Evolutionary conservation across 2,329 filamentous ascomycete species (phyloP).

Genomic region (Myriosclerotinia scirpicola): DNA sequence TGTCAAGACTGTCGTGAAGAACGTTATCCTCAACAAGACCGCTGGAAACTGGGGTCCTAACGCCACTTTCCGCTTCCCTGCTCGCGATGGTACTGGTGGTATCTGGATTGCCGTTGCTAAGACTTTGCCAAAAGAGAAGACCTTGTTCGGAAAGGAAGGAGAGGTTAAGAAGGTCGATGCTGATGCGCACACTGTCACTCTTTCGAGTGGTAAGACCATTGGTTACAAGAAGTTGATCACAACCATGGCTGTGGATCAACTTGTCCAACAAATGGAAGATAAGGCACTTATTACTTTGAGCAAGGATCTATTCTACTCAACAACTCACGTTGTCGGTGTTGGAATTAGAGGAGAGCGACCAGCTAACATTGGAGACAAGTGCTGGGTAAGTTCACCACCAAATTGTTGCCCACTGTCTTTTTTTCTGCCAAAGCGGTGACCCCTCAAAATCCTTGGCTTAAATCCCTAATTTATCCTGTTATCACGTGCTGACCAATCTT

Average conservation of each 20-base stretch:
- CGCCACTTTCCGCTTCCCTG: slow-evolving; percentile 97
- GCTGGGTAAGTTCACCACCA: slow-evolving; percentile 66
- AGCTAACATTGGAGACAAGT: slow-evolving; percentile 98
- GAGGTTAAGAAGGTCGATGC: slow-evolving; percentile 86
- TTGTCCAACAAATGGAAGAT: slow-evolving; percentile 85
- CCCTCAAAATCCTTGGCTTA: slow-evolving; percentile 4
- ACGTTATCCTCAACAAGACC: slow-evolving; percentile 93
- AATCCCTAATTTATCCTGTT: not conserved
- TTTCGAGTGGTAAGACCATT: slow-evolving; percentile 83
- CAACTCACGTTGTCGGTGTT: slow-evolving; percentile 95
- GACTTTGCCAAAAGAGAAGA: slow-evolving; percentile 89
- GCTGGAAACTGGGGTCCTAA: slow-evolving; percentile 98
- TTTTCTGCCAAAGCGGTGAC: slow-evolving; percentile 17
- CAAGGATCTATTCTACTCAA: slow-evolving; percentile 95
- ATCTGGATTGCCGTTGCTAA: slow-evolving; percentile 98
- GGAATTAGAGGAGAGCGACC: slow-evolving; percentile 89
- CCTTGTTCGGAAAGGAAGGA: slow-evolving; percentile 81
- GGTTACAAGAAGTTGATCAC: slow-evolving; percentile 90
- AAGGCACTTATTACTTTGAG: slow-evolving; percentile 77
- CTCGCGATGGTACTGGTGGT: slow-evolving; percentile 90
- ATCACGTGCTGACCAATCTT: slow-evolving; percentile 33
- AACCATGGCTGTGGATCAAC: slow-evolving; percentile 92
- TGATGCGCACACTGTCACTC: slow-evolving; percentile 75
- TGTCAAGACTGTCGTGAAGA: slow-evolving; percentile 88
- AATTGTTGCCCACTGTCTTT: not conserved